phyloP scores from a whole-genome alignment of 768 basidiomycete genomes.

The Trametopsis cervina region DNA sequence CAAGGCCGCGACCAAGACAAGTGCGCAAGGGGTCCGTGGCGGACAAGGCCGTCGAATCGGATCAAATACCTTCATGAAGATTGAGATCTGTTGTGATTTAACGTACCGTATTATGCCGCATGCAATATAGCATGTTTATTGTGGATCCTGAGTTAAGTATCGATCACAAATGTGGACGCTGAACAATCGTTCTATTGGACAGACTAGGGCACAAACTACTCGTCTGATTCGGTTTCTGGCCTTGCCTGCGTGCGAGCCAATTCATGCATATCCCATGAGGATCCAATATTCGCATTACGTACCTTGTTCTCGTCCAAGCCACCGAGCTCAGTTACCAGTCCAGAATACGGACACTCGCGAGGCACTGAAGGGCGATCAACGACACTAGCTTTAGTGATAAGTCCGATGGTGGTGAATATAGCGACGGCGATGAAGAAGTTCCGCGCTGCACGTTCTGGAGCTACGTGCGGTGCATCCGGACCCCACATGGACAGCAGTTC shows the following conservation, averaged over 20 bases:
- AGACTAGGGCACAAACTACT: too few relatives aligned
- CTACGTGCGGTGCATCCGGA: constrained; percentile 62
- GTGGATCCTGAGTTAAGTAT: too few relatives aligned
- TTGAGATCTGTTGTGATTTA: too few relatives aligned
- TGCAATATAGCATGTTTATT: too few relatives aligned
- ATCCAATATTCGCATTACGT: constrained; percentile 14
- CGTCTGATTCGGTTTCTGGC: constrained; percentile 7
- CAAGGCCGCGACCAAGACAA: constrained; percentile 30
- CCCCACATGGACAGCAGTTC: constrained; percentile 86
- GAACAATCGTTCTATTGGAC: too few relatives aligned
- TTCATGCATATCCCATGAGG: background rate
- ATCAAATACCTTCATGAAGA: too few relatives aligned
- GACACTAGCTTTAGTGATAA: constrained; percentile 46
- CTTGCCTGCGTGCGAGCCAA: constrained; percentile 11
- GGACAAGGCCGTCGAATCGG: too few relatives aligned
- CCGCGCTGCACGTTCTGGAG: constrained; percentile 51
- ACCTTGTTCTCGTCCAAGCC: constrained; percentile 78
- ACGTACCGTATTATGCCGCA: too few relatives aligned
- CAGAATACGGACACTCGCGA: constrained; percentile 71
- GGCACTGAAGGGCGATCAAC: constrained; percentile 61
- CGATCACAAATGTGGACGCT: too few relatives aligned
- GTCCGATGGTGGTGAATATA: constrained; percentile 59
- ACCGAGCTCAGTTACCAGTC: constrained; percentile 71
- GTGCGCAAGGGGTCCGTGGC: background rate
- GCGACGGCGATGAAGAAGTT: constrained; percentile 57